These are phyloP conservation scores for Colletotrichum nymphaeae DNA, from an alignment of 2,329 filamentous ascomycete species.

Conservation along the genomic window DNA sequence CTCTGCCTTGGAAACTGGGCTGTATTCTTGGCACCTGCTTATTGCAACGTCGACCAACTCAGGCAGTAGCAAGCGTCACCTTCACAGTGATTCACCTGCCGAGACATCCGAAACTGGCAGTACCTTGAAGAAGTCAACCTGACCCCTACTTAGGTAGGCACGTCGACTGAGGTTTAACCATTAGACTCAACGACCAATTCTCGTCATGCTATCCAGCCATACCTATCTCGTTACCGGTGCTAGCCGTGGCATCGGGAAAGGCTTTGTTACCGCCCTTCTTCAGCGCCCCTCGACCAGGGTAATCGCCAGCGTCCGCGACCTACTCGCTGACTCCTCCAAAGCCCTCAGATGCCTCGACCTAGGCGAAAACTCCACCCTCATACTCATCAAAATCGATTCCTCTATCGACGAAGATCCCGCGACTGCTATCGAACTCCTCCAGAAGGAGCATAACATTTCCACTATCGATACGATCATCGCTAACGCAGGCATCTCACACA, in stretches of 20 bases:
- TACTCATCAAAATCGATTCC: conserved; percentile 56
- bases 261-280: not conserved
- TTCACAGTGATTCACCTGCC: too few relatives aligned
- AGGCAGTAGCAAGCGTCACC: too few relatives aligned
- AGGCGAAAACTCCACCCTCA: conserved; percentile 47
- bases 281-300: conserved; percentile 42
- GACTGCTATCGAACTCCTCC: conserved; percentile 44
- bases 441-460: conserved; percentile 45
- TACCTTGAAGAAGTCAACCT: too few relatives aligned
- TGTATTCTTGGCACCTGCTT: too few relatives aligned
- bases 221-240: conserved; percentile 48
- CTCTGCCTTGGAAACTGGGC: too few relatives aligned
- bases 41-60: too few relatives aligned
- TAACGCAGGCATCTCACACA: conserved; percentile 56
- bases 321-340: conserved; percentile 39
- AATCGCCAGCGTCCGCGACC: conserved; percentile 52
- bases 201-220: conserved; percentile 43
- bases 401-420: conserved; percentile 45
- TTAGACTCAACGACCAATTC: too few relatives aligned
- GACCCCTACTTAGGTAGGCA: too few relatives aligned
- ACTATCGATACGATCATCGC: conserved; percentile 63
- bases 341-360: conserved; percentile 47
- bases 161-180: too few relatives aligned
- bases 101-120: too few relatives aligned
- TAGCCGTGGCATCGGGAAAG: conserved; percentile 7